Base-by-base conservation (phyloP, 257 asterid genomes). In the Salvia splendens region DNA sequence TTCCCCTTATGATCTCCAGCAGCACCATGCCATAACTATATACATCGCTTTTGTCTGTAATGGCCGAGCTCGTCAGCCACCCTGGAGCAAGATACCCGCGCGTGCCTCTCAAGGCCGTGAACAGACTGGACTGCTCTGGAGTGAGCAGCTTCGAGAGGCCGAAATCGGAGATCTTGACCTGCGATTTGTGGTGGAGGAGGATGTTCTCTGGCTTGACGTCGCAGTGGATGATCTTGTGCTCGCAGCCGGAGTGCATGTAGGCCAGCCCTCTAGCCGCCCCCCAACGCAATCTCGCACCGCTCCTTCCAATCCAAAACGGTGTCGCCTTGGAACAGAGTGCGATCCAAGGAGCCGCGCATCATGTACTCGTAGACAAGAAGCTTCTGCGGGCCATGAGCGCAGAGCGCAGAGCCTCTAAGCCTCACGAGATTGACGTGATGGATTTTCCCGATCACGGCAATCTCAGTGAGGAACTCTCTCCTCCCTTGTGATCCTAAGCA, bases 181-280 rank as follows among this genome's bases (percentile, higher is more conserved):
- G 94, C 53, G 84, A 82, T 2, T 73, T 65, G 54, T 91, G 82
- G 60, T 91, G 86, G 20, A 91, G 80, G 68, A 91, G 95, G 55
- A 91, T 91, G 66, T 91, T 89, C 78, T 86, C 95, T 0, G 96
- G 98, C 69, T 91, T 91, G 47, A 91, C 79, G 12, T 91, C 98
- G 9, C 98, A 91, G 64, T 91, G 98, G 41, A 91, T 84, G 73
- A 91, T 89, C 87, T 84, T 91, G 38, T 80, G 81, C 20, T 85
- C 95, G 61, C 96, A 91, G 0, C 92, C 95, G 11, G 86, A 64
- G 45, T 91, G 98, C 77, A 91, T 76, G 67, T 89, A 91, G 8
- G 93, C 89, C 4, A 89, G 84, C 48, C 96, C 98, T 5, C 87
- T 71, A 2, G 98, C 98, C 0, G 94, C 79, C 14, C 96, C 96